A percentile compares a stretch with the other conserved stretches of the same genome.
Evolutionary conservation across 2,329 filamentous ascomycete species (phyloP).

Genomic region (Trichoderma koningii): DNA sequence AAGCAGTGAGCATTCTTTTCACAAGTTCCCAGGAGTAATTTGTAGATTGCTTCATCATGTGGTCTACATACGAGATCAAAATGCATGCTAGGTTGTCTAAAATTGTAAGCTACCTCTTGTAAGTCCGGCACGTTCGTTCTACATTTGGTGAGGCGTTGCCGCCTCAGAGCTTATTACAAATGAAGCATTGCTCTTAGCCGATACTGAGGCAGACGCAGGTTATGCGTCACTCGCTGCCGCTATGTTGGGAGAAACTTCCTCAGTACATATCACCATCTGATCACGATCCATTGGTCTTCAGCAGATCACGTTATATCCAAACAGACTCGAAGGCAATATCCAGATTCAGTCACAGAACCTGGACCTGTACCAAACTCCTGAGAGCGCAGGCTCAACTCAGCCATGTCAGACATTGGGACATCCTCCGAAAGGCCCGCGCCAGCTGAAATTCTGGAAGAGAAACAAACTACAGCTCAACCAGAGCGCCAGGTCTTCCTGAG

Average conservation of each 20-base stretch:
- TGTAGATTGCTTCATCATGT: background rate
- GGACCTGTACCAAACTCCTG: background rate
- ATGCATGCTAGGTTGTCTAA: background rate
- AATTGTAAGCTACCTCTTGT: background rate
- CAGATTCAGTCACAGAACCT: background rate
- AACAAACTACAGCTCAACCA: conserved; percentile 3
- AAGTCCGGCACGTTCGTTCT: background rate
- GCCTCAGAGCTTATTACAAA: background rate
- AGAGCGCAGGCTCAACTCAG: background rate
- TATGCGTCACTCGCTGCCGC: no score
- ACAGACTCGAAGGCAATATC: background rate
- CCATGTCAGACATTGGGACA: background rate
- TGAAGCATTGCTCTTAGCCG: background rate
- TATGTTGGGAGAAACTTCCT: background rate
- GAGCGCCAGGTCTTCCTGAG: conserved; percentile 20
- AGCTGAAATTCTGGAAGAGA: conserved; percentile 15
- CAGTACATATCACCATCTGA: background rate
- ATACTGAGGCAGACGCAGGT: no score
- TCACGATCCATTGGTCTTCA: background rate
- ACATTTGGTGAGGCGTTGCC: background rate
- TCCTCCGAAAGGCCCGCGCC: background rate
- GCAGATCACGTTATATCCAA: background rate
- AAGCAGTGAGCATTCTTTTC: background rate
- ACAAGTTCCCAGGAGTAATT: background rate
- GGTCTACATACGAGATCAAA: no score